These are phyloP conservation scores for Fusarium tjaetaba DNA, from an alignment of 2,329 filamentous ascomycete species.

Conservation along the genomic window DNA sequence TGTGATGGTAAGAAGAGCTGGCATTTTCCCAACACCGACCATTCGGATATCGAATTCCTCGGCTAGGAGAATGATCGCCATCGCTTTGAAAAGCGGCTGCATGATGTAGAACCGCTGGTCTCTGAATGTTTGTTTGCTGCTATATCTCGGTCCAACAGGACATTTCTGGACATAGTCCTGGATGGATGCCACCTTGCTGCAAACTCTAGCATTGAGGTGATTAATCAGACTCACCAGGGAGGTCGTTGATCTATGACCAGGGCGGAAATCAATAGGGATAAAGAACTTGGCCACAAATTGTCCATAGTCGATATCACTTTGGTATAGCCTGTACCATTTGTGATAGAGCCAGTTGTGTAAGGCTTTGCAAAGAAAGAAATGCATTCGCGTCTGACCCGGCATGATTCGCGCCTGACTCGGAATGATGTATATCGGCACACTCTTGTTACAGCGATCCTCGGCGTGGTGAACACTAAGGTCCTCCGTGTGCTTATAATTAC, in stretches of 20 bases:
- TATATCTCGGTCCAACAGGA: not conserved
- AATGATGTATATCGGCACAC: not conserved
- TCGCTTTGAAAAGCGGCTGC: not conserved
- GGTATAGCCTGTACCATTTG: not conserved
- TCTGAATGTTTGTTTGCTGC: not conserved
- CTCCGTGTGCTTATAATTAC: accelerated
- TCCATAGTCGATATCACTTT: not conserved
- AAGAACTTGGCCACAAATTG: not conserved
- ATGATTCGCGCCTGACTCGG: no score
- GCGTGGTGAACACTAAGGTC: not conserved
- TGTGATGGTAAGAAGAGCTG: not conserved
- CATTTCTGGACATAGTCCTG: not conserved
- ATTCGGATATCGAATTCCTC: not conserved
- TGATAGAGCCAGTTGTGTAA: not conserved
- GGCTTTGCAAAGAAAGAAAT: not conserved
- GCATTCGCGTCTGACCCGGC: no score
- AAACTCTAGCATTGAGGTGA: not conserved
- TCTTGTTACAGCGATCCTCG: not conserved
- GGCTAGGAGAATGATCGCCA: not conserved
- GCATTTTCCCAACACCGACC: not conserved
- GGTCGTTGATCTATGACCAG: not conserved
- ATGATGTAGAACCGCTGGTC: not conserved
- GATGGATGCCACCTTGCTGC: not conserved
- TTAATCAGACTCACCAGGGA: not conserved
- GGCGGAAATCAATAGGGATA: not conserved